A percentile compares a stretch with the other conserved stretches of the same genome.
Evolutionary conservation across 768 basidiomycete genomes (phyloP).

Genomic region (Suillus tomentosus): DNA sequence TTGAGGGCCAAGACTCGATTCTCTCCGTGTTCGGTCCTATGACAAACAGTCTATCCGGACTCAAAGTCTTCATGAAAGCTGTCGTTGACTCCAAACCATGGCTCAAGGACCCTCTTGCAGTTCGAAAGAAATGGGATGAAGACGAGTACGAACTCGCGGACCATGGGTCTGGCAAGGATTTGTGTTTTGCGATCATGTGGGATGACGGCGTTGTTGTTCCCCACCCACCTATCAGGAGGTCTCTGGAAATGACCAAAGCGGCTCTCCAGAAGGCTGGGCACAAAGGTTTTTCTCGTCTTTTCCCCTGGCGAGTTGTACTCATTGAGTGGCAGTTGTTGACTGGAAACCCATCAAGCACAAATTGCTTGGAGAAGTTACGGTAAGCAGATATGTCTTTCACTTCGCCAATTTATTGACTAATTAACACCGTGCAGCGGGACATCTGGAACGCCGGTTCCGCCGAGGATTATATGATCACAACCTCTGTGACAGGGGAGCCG

Average conservation of each 20-base stretch:
- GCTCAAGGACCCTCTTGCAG: slow-evolving; percentile 60
- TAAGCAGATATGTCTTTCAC: slow-evolving; percentile 32
- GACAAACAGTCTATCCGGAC: slow-evolving; percentile 53
- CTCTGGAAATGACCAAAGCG: slow-evolving; percentile 53
- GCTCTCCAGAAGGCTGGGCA: slow-evolving; percentile 67
- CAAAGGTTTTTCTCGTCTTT: slow-evolving; percentile 44
- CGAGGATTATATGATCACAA: slow-evolving; percentile 46
- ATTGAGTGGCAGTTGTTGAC: slow-evolving; percentile 54
- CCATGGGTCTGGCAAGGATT: slow-evolving; percentile 50
- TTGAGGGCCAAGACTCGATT: slow-evolving; percentile 73
- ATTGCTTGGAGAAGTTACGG: slow-evolving; percentile 44
- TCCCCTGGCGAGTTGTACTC: background rate
- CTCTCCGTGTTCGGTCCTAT: slow-evolving; percentile 78
- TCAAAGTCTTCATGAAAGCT: slow-evolving; percentile 67
- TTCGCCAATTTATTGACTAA: background rate
- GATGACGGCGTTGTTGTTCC: slow-evolving; percentile 63
- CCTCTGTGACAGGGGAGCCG: slow-evolving; percentile 54
- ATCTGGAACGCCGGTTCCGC: slow-evolving; percentile 51
- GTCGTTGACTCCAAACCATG: slow-evolving; percentile 64
- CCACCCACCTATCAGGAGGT: slow-evolving; percentile 65
- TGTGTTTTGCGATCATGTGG: slow-evolving; percentile 67
- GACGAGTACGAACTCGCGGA: slow-evolving; percentile 60
- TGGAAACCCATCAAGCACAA: slow-evolving; percentile 62
- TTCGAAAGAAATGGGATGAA: slow-evolving; percentile 63
- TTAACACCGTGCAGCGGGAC: slow-evolving; percentile 27